phyloP scores from a whole-genome alignment of 164 flowering plant species.

The Kalanchoe fedtschenkoi region DNA sequence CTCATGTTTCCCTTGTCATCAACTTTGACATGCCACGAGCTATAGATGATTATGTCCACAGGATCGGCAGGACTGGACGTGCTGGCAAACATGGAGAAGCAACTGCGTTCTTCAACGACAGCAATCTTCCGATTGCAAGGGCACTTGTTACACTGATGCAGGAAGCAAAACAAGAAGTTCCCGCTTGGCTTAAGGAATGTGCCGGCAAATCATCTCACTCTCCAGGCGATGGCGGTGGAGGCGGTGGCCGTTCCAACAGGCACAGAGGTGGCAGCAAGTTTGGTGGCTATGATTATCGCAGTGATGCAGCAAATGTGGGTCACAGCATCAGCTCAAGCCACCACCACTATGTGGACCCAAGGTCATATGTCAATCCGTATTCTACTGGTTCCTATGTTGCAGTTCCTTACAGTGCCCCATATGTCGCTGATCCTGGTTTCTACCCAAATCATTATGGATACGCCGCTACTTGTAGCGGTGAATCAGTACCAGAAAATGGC shows the following conservation, averaged over 20 bases:
- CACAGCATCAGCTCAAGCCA: conserved; percentile 1
- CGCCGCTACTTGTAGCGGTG: not conserved
- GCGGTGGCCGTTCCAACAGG: conserved; percentile 3
- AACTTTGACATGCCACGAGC: conserved; percentile 61
- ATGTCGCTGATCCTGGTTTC: not conserved
- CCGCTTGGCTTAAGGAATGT: conserved; percentile 38
- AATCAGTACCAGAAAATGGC: conserved; percentile 3
- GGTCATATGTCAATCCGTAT: not conserved
- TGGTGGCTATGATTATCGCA: conserved; percentile 11
- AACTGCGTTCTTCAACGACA: conserved; percentile 55
- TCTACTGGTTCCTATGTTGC: not conserved
- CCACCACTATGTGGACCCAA: not conserved
- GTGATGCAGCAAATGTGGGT: not conserved
- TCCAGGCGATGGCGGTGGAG: conserved; percentile 4
- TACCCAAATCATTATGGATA: not conserved
- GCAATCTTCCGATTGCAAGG: conserved; percentile 34
- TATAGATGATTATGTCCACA: conserved; percentile 64
- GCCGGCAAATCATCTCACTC: conserved; percentile 22
- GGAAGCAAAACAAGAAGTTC: conserved; percentile 61
- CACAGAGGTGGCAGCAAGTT: conserved; percentile 7
- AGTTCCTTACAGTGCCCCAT: not conserved
- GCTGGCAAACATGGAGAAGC: conserved; percentile 67
- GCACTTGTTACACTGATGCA: conserved; percentile 44
- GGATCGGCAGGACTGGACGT: conserved; percentile 70
- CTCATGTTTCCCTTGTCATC: conserved; percentile 60